A percentile compares a stretch with the other conserved stretches of the same genome.
Conservation (phyloP, 495 filamentous ascomycete genomes). For the Penicillium egyptiacum region DNA sequence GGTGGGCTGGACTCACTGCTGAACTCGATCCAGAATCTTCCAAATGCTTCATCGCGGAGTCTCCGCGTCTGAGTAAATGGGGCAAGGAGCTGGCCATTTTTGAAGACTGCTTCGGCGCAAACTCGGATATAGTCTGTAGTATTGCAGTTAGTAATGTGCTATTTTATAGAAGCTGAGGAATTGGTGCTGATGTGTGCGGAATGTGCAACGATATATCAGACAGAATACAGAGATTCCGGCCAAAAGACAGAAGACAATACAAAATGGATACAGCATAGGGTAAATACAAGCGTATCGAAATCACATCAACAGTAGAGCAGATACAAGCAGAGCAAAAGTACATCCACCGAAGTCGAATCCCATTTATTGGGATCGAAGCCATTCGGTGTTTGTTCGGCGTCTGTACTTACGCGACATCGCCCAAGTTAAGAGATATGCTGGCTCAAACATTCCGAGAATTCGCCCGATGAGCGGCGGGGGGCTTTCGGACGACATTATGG, state of each 20-base stretch:
- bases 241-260: not conserved
- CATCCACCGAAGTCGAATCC: not conserved
- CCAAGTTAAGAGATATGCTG: conserved; percentile 30
- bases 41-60: conserved; percentile 47
- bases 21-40: conserved; percentile 46
- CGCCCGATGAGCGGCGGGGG: conserved; percentile 24
- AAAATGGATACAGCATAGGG: not conserved
- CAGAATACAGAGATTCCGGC: not conserved
- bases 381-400: conserved; percentile 1
- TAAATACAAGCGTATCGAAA: not conserved
- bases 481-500: conserved; percentile 17
- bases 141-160: not conserved
- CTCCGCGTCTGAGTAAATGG: conserved; percentile 33
- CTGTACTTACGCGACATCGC: conserved; percentile 37
- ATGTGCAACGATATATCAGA: not conserved
- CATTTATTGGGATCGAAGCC: not conserved
- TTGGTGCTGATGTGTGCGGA: not conserved
- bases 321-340: not conserved
- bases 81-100: conserved; percentile 39
- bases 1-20: conserved; percentile 25
- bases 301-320: not conserved
- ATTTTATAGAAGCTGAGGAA: not conserved
- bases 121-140: conserved; percentile 36
- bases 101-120: conserved; percentile 36
- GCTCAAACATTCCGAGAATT: conserved; percentile 30